Base-by-base conservation (phyloP, 2,329 filamentous ascomycete species). In the Sporothrix humicola region DNA sequence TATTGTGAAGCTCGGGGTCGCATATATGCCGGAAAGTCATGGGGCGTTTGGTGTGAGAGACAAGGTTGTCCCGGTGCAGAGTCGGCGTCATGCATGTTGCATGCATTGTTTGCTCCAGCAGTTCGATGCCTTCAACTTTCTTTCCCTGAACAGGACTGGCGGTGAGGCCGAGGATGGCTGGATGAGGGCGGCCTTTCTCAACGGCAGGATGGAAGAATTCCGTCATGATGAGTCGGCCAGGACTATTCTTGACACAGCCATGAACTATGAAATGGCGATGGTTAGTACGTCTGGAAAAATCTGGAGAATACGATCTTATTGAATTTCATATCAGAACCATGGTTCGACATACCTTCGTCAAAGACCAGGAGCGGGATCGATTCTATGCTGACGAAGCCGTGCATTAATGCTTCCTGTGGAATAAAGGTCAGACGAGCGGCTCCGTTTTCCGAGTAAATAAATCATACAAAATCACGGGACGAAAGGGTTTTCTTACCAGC, bases 81-180 rank as follows among this genome's bases (percentile, higher is more conserved):
- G 87, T 91, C 0, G 94, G 94, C 0, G 91, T 91, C 74, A 86
- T 87, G 76, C 91, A 92, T 46, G 88, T 84, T 0, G 93, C 88
- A 79, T 94, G 87, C 59, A 97, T 83, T 56, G 92, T 93, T 2
- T 80, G 76, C 79, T 97, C 94, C 7, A 97, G 86, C 4, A 81
- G 79, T 80, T 87, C 82, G 15, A 95, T 83, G 50, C 86, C 86
- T 1, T 83, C 81, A 0, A 85, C 79, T 17, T 86, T 86, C 0
- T 87, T 88, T 72, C 85, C 88, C 76, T 91, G 89, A 3, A 93
- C 87, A 0, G 94, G 94, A 75, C 92, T 97, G 0, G 94, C 94
- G 7, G 92, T 95, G 31, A 97, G 84, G 0, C 94, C 94, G 5
- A 97, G 83, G 42, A 97, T 91, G 23, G 85, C 84, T 0, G 94